These are phyloP conservation scores for Beta lomatogona DNA, from an alignment of 179 eudicot genomes.

Conservation along the genomic window DNA sequence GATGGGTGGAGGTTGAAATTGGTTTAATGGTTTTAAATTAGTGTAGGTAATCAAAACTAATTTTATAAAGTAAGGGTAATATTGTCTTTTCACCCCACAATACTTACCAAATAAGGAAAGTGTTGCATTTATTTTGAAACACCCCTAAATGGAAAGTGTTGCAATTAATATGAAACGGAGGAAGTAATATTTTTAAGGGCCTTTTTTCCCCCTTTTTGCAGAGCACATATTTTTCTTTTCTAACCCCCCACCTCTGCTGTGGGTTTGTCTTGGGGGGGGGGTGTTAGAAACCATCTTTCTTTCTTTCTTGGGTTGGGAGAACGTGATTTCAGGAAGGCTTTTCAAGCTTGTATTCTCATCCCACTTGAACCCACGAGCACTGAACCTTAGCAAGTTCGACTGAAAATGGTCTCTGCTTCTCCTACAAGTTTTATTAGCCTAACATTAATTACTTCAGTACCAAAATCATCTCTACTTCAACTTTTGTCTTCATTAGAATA, in stretches of 20 bases:
- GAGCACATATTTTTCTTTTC: neutral
- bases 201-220: too few species aligned
- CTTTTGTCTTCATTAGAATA: neutral
- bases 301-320: neutral
- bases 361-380: neutral
- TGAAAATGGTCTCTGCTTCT: neutral
- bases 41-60: too few species aligned
- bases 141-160: too few species aligned
- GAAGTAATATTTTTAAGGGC: neutral
- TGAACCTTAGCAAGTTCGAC: neutral
- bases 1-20: too few species aligned
- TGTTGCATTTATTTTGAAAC: too few species aligned
- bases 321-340: neutral
- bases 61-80: too few species aligned
- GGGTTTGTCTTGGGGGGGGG: neutral
- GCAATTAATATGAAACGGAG: too few species aligned
- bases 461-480: neutral
- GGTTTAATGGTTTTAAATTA: too few species aligned
- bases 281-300: neutral
- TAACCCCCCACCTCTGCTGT: neutral
- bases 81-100: too few species aligned
- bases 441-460: neutral
- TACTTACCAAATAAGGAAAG: too few species aligned
- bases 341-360: neutral
- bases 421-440: neutral